Percentiles rank a stretch among this genome's conserved stretches.
phyloP scores from a whole-genome alignment of 2,329 filamentous ascomycete genomes.

The Fusarium brevicatenulatum region DNA sequence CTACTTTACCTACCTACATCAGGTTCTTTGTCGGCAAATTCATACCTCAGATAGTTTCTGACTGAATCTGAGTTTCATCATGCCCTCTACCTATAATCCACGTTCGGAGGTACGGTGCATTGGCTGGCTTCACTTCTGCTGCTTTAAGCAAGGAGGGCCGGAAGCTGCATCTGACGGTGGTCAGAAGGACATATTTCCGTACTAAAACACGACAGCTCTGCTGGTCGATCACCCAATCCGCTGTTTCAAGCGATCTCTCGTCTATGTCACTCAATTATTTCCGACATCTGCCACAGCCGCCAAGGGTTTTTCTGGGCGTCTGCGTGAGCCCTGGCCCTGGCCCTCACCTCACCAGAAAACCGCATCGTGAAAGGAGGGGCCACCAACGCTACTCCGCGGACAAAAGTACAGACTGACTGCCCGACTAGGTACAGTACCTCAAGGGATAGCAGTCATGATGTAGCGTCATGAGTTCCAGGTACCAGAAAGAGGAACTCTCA shows the following conservation, averaged over 20 bases:
- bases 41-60: slow-evolving; percentile 3
- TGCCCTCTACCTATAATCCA: not conserved
- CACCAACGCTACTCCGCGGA: slow-evolving; percentile 21
- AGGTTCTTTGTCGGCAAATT: slow-evolving; percentile 21
- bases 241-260: slow-evolving; percentile 9
- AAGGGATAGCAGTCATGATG: slow-evolving; percentile 24
- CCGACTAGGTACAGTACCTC: not conserved
- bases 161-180: slow-evolving; percentile 20
- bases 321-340: slow-evolving; percentile 20
- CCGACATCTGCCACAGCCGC: slow-evolving; percentile 7
- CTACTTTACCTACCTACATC: not conserved
- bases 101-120: not conserved
- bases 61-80: not conserved
- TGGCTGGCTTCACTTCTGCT: not conserved
- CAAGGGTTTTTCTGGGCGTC: slow-evolving; percentile 17
- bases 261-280: slow-evolving; percentile 21
- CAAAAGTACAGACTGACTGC: not conserved
- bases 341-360: slow-evolving; percentile 21
- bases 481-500: slow-evolving; percentile 23
- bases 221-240: slow-evolving; percentile 20
- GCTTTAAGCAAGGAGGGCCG: slow-evolving; percentile 6
- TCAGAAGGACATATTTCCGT: slow-evolving; percentile 30
- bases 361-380: slow-evolving; percentile 33
- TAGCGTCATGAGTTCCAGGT: slow-evolving; percentile 32
- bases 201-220: not conserved